Conservation (phyloP, 805 yeast genomes). For the Metschnikowia peoriensis region DNA sequence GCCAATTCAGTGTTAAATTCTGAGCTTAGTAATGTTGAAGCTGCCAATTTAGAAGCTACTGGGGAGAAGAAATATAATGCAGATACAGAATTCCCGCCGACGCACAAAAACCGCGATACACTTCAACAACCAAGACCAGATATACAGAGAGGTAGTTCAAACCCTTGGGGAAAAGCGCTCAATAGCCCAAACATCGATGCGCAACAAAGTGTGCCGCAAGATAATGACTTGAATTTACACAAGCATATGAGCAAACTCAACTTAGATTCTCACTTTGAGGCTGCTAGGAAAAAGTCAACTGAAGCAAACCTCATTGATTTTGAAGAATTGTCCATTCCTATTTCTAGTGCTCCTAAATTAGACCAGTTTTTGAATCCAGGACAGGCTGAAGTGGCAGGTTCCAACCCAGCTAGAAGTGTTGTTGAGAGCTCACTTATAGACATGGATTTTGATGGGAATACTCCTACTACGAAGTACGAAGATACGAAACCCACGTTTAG, state of each 20-base stretch:
- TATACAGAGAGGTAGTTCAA: conserved; percentile 10
- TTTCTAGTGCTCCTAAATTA: background rate
- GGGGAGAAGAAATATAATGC: background rate
- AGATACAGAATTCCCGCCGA: background rate
- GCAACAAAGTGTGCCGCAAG: background rate
- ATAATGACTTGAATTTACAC: conserved; percentile 3
- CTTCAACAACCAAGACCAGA: conserved; percentile 1
- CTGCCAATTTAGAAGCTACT: background rate
- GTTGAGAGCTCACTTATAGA: conserved; percentile 18
- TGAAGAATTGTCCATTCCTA: background rate
- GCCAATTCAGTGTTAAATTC: background rate
- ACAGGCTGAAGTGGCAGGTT: background rate
- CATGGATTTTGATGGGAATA: conserved; percentile 20
- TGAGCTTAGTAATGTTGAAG: background rate
- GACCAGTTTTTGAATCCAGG: background rate
- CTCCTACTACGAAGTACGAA: background rate
- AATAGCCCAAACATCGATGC: conserved; percentile 1
- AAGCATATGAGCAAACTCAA: conserved; percentile 7
- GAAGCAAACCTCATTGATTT: conserved; percentile 8
- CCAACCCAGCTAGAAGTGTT: background rate
- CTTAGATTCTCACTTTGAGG: background rate
- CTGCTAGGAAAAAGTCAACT: background rate
- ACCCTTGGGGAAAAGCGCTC: conserved; percentile 19
- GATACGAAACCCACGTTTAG: conserved; percentile 29
- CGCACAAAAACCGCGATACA: background rate